Conservation (phyloP, 2,329 filamentous ascomycete genomes). For the Dactylonectria macrodidyma region DNA sequence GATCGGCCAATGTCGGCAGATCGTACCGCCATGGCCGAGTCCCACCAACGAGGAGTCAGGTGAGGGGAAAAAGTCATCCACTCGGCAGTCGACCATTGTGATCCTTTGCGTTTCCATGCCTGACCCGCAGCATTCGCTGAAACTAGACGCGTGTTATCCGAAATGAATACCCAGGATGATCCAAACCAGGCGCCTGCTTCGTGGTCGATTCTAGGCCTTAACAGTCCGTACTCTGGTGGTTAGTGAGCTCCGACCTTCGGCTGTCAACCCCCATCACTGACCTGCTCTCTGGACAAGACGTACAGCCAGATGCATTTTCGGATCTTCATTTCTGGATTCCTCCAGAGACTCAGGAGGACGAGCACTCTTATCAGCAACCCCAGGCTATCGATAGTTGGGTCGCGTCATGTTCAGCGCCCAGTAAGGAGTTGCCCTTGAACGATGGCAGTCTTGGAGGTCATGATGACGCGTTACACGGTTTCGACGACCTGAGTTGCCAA, state of each 20-base stretch:
- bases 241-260: not conserved
- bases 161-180: not conserved
- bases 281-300: not conserved
- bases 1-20: too few species aligned
- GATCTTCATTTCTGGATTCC: not conserved
- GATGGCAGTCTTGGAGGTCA: not conserved
- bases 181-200: not conserved
- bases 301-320: not conserved
- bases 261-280: not conserved
- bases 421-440: not conserved
- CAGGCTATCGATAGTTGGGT: not conserved
- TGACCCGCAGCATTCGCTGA: too few species aligned
- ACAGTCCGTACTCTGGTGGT: not conserved
- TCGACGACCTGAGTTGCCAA: not conserved
- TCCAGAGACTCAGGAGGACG: not conserved
- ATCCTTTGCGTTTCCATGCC: too few species aligned
- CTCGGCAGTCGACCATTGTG: too few species aligned
- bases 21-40: too few species aligned
- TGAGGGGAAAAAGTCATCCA: too few species aligned
- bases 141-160: too few species aligned
- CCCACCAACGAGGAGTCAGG: too few species aligned
- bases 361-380: not conserved
- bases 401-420: not conserved
- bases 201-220: not conserved
- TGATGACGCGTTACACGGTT: not conserved